These are phyloP conservation scores for Lactarius evosmus DNA, from an alignment of 768 basidiomycete genomes.

Conservation along the genomic window DNA sequence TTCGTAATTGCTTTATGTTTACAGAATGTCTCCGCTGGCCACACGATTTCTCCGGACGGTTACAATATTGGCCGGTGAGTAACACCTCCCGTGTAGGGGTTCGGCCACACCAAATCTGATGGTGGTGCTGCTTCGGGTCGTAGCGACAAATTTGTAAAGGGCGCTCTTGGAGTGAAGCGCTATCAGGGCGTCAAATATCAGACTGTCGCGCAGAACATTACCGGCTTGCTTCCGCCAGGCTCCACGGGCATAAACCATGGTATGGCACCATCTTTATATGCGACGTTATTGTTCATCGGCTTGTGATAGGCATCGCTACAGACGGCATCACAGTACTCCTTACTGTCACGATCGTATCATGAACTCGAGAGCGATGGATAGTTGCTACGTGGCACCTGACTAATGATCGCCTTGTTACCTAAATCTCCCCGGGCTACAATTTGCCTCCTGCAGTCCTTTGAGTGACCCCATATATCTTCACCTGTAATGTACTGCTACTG, in stretches of 20 bases:
- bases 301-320: constrained; percentile 16
- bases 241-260: constrained; percentile 52
- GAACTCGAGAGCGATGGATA: neutral
- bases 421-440: neutral
- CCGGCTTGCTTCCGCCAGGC: constrained; percentile 54
- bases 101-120: neutral
- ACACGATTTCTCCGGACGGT: constrained; percentile 33
- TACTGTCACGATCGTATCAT: constrained; percentile 21
- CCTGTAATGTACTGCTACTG: neutral
- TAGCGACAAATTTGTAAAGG: constrained; percentile 19
- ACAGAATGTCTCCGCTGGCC: constrained; percentile 26
- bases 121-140: neutral
- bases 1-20: neutral
- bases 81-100: too few relatives aligned
- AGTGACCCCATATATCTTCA: neutral
- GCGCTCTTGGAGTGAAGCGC: constrained; percentile 7
- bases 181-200: constrained; percentile 37
- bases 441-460: neutral
- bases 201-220: constrained; percentile 46
- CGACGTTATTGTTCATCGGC: neutral
- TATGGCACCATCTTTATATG: constrained; percentile 24
- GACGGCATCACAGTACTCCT: constrained; percentile 25
- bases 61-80: constrained; percentile 36
- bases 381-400: neutral
- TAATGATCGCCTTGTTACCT: neutral